Evolutionary conservation across 108 stramenopile genomes (phyloP), one percentile per base, ranked within the genome.

Genomic region (Fragilaria crotonensis): DNA sequence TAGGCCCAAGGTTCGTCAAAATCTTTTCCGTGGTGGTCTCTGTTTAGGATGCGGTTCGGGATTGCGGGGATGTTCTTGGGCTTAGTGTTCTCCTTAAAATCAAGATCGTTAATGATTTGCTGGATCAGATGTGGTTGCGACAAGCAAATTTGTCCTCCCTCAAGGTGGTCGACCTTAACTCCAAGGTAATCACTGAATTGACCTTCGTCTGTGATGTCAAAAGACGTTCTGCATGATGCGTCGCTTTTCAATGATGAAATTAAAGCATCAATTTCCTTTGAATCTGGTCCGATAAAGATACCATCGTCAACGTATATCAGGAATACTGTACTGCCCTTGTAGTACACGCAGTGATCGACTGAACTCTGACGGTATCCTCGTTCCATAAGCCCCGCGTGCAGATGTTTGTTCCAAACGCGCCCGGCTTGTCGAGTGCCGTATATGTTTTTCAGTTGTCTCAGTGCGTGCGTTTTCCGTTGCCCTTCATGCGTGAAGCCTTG

Each of bases 221-320:
- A 50, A 5, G 7, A 14, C 21, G 11, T 27, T 41, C 14, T 41
- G 14, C 14, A 41, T 41, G 11, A 11, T 41, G 36, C 11, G 14
- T 41, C 36, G 5, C 28, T 27, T 22, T 61, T 51, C 11, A 61
- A 21, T 5, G 28, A 21, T 18, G 60, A 50, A 51, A 61, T 49
- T 45, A 61, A 30, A 5, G 11, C 4, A 19, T 61, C 50, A n/a
- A 29, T 29, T 9, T 54, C 33, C 21, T 14, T 30, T 5, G 5
- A 9, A 19, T 5, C 5, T 7, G 31, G 31, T 19, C 21, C 33
- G 9, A 33, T 17, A 14, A 52, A n/a, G 50, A 52, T 31, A 18
- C 63, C 63, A 47, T 64, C 63, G 48, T 60, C 59, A 18, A 60
- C 49, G 26, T 60, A 51, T 2, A 64, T 4, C 5, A 64, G 33